These are phyloP conservation scores for Thalia dealbata DNA, from an alignment of 176 grass and related monocot genomes.

Conservation along the genomic window DNA sequence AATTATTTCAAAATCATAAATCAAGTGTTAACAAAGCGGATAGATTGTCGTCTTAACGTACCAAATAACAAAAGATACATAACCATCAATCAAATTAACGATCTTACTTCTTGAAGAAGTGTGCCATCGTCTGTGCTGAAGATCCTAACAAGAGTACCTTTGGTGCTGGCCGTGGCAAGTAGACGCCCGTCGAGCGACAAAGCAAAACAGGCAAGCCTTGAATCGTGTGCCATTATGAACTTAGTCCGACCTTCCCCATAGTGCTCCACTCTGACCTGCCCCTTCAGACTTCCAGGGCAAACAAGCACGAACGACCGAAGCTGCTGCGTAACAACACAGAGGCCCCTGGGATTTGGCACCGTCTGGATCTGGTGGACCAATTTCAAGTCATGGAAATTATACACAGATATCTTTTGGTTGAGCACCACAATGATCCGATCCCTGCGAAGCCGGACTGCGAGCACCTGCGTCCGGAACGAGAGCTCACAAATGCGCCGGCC, in stretches of 20 bases:
- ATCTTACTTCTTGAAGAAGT: conserved; percentile 81
- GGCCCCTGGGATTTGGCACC: conserved; percentile 61
- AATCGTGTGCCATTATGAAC: conserved; percentile 84
- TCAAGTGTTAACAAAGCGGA: not conserved
- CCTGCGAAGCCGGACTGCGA: conserved; percentile 63
- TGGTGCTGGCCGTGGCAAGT: conserved; percentile 79
- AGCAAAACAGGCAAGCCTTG: conserved; percentile 72
- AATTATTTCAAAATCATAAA: not conserved
- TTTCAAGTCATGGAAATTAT: conserved; percentile 83
- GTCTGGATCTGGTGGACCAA: conserved; percentile 93
- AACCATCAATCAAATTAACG: not conserved
- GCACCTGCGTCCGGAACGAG: conserved; percentile 15
- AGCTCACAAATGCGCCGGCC: conserved; percentile 2
- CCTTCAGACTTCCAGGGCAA: conserved; percentile 73
- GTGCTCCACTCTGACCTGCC: conserved; percentile 86
- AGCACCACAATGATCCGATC: conserved; percentile 81
- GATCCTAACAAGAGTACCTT: conserved; percentile 78
- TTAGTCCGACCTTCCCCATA: conserved; percentile 96
- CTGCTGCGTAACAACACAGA: conserved; percentile 83
- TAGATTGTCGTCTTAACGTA: too few species aligned
- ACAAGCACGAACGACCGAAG: conserved; percentile 73
- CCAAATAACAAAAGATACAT: too few species aligned
- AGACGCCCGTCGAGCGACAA: conserved; percentile 74
- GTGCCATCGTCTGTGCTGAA: conserved; percentile 66
- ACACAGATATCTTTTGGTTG: conserved; percentile 84